Base-by-base conservation (phyloP, 257 asterid genomes). In the Ballota nigra region DNA sequence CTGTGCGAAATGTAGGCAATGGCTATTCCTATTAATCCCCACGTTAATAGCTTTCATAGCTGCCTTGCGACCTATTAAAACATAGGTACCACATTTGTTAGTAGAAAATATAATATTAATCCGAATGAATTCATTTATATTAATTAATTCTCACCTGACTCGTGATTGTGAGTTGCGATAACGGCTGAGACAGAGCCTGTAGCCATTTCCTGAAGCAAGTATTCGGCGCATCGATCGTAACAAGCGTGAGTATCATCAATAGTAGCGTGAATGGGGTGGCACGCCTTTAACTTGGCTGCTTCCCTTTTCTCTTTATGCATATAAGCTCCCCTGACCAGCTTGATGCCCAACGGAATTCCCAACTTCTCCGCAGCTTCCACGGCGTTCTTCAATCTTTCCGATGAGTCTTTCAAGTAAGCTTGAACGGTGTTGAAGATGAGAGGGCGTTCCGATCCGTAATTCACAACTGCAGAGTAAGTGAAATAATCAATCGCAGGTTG, bases 401-500 rank as follows among this genome's bases (percentile, higher is more conserved):
- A 12, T 3, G 99, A 81, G 31, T 89, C 98, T 33, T 83, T 87
- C 57, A 95, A 20, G 41, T 95, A 95, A 24, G 97, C 87, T 69
- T 95, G 99, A 33, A 87, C 69, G 1, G 99, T 95, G 75, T 86
- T 89, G 73, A 80, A 95, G 2, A 95, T 73, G 2, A 89, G 40
- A 7, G 99, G 96, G 1, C 74, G 79, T 31, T 6, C 40, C 69
- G 20, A 0, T 33, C 8, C 6, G 43, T 20, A 78, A 68, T 68
- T 40, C 5, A 86, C 22, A 0, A 93, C 87, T 0, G 97, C 89
- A 4, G 89, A 73, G 76, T 95, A 95, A 0, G 90, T 68, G 18
- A 95, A 23, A 78, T 95, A 89, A 69, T 95, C 99, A 3, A 95
- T 95, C 4, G 88, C 97, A 0, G 99, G 97, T 73, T 95, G 99